These are phyloP conservation scores for Leucosporidium creatinivorum DNA, from an alignment of 768 basidiomycete species.

Conservation along the genomic window DNA sequence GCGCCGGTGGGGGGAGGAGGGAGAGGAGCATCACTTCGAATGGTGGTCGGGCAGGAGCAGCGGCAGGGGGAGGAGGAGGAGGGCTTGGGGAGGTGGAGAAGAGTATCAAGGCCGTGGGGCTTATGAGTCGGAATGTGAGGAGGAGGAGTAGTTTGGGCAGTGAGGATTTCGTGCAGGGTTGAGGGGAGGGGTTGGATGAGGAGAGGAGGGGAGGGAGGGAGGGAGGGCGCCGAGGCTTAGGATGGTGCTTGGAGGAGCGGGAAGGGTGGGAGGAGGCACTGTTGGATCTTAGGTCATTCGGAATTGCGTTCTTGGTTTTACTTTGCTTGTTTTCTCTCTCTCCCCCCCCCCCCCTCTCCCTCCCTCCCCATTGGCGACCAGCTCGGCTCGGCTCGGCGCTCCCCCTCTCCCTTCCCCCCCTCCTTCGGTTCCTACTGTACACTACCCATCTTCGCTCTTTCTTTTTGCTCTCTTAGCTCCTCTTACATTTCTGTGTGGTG, in stretches of 20 bases:
- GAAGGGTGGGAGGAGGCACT: not conserved
- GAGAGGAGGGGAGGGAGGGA: no score
- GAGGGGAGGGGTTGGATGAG: not conserved
- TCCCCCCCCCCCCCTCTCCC: no score
- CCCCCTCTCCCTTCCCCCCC: no score
- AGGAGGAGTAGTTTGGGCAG: constrained; percentile 22
- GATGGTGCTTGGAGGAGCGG: not conserved
- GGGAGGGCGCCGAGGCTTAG: not conserved
- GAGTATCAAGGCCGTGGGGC: constrained; percentile 5
- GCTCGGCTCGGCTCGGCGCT: no score
- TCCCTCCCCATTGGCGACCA: no score
- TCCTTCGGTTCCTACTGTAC: no score
- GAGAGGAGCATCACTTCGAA: not conserved
- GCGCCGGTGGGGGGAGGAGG: not conserved
- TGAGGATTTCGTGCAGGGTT: constrained; percentile 11
- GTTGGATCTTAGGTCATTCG: no score
- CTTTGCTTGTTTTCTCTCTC: no score
- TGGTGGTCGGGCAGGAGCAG: not conserved
- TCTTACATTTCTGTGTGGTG: no score
- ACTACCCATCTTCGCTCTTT: no score
- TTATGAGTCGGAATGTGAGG: not conserved
- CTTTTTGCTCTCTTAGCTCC: no score
- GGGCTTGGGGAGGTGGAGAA: not conserved
- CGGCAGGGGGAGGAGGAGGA: not conserved
- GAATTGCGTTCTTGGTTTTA: not conserved